Base-by-base conservation (phyloP, 192 early-diverging fungal genomes). In the Linnemannia zychae region DNA sequence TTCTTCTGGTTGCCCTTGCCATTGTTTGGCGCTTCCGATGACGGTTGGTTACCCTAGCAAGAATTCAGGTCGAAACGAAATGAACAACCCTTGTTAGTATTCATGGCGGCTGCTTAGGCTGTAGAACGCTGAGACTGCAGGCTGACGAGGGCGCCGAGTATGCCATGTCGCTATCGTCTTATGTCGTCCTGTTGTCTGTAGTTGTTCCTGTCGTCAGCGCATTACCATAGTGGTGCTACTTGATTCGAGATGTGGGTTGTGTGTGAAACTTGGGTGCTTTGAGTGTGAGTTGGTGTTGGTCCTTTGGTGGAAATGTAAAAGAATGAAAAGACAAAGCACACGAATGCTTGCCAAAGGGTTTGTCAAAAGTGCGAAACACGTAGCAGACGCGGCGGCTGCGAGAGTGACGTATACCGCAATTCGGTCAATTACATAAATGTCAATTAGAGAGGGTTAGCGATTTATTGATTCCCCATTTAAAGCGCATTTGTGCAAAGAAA, bases 41-140 rank as follows among this genome's bases (percentile, higher is more conserved):
- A 85, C 76, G 79, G 83, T 85, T 85, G 77, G 65, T 85, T 85
- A 72, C 83, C 83, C 83, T 85, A 76, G 9, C 22, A 15, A 15
- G 4, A 15, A 28, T 63, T 63, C 57, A 31, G 4, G 31, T 15
- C 24, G 11, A n/a, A 28, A n/a, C 9, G 22, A 57, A n/a, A 9
- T 57, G 53, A 7, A 57, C 40, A 44, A 9, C 3, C 9, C 24
- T n/a, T 31, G 57, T 63, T 28, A 63, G 57, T 28, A 24, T n/a
- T 63, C 57, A 31, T 1, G 11, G 9, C 12, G 3, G 40, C 3
- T 31, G 28, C 28, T 28, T n/a, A 31, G 24, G 24, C 28, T 7
- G 2, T 12, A 15, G 57, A 24, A 0, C 22, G 1, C 24, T 1
- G 24, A 28, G 7, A n/a, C n/a, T 28, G 53, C 6, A 6, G 40